phyloP scores from a whole-genome alignment of 176 grass and related monocot species.

The Chloris gayana region DNA sequence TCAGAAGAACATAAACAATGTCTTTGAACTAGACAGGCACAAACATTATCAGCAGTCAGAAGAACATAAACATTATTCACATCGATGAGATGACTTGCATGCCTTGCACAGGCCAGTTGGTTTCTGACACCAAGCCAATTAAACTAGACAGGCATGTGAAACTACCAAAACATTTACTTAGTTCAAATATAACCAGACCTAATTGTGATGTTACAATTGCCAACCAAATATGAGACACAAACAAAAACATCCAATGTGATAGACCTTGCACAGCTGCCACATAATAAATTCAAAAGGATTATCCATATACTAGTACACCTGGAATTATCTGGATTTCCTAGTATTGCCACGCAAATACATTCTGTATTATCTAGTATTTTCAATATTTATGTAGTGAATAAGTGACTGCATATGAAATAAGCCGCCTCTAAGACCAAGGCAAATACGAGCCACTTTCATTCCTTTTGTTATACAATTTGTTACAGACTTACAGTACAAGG shows the following conservation, averaged over 20 bases:
- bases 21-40: too few relatives aligned
- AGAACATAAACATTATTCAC: neutral
- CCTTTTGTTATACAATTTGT: slow-evolving; percentile 24
- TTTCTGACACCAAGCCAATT: neutral
- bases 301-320: neutral
- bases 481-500: slow-evolving; percentile 35
- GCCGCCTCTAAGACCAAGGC: neutral
- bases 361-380: neutral
- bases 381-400: neutral
- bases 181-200: neutral
- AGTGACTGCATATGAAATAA: neutral
- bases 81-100: neutral
- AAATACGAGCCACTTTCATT: slow-evolving; percentile 17
- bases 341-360: neutral
- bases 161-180: neutral
- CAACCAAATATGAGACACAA: slow-evolving; percentile 1
- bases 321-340: neutral
- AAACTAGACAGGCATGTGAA: slow-evolving; percentile 5
- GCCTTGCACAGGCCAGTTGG: neutral
- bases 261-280: neutral
- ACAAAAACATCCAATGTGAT: neutral
- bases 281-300: neutral
- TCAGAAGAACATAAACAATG: neutral
- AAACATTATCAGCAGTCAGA: neutral
- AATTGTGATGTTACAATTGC: neutral